These are phyloP conservation scores for Phyllosticta capitalensis DNA, from an alignment of 2,329 filamentous ascomycete species.

Conservation along the genomic window DNA sequence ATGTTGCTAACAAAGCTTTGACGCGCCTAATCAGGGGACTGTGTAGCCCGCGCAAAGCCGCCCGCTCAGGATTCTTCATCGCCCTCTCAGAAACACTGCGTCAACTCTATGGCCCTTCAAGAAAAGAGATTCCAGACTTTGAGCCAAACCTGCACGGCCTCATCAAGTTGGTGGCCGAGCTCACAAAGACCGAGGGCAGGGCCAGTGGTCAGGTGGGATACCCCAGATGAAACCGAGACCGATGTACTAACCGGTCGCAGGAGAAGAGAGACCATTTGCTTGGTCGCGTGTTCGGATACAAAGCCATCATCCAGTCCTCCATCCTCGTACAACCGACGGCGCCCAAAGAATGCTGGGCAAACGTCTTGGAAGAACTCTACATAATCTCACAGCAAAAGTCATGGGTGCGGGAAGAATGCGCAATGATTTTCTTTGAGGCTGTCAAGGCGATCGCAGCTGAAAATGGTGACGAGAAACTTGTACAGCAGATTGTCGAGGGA, in stretches of 20 bases:
- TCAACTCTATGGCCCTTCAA: conserved; percentile 51
- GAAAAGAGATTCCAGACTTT: conserved; percentile 22
- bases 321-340: conserved; percentile 54
- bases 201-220: conserved; percentile 43
- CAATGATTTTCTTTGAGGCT: conserved; percentile 68
- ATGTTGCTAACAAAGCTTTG: conserved; percentile 31
- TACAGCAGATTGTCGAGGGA: conserved; percentile 52
- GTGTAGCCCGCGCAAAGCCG: conserved; percentile 81
- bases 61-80: conserved; percentile 79
- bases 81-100: conserved; percentile 73
- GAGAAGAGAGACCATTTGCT: conserved; percentile 81
- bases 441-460: conserved; percentile 45
- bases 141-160: conserved; percentile 32
- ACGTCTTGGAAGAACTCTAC: conserved; percentile 63
- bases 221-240: neutral
- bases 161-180: conserved; percentile 42
- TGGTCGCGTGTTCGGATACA: conserved; percentile 77
- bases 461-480: conserved; percentile 43
- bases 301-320: conserved; percentile 73
- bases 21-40: conserved; percentile 68
- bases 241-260: conserved; percentile 33
- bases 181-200: conserved; percentile 43
- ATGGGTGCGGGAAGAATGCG: conserved; percentile 84
- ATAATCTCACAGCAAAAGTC: conserved; percentile 70
- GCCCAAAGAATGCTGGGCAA: conserved; percentile 49